Evolutionary conservation across 495 filamentous ascomycete species (phyloP), one percentile per base, ranked within the genome.

Genomic region (Hypoxylon intermedium): DNA sequence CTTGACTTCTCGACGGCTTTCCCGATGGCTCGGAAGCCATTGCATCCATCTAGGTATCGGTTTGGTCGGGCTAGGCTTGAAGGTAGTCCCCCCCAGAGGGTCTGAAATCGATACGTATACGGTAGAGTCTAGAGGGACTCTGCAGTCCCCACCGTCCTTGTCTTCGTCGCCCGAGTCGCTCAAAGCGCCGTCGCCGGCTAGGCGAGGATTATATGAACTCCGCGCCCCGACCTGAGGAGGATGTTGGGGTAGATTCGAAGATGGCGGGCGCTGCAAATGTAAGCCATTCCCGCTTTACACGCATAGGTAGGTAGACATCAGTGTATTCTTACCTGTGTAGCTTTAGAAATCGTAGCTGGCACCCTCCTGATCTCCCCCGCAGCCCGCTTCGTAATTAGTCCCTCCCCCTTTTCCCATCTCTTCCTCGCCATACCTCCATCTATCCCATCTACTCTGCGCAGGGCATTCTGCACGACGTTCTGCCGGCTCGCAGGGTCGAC

Each of bases 1-100:
- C 19, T 68, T 51, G 12, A 38, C 26, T 16, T 12, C 19, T 28
- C 30, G 38, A 38, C 15, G 20, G 19, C 37, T 36, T 5, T 43
- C 36, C 20, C 54, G 53, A 0, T 71, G 65, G 15, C 41, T 72
- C 5, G 72, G 69, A 18, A 74, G 67, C 41, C 74, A 59, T 26
- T 59, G 67, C 75, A 81, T 79, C 75, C 75, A 80, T 18, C 54
- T 58, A 5, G 78, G 77, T n/a, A 80, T 71, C 6, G 75, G 72
- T 50, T 80, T 82, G 9, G 75, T 75, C 38, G 71, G 70, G 12
- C 74, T 72, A 0, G 77, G 76, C 47, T 55, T 71, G 48, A 82
- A 82, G 6, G 72, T 51, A 23, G 72, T 68, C 24, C 65, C 49
- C 7, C 69, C 69, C 6, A 80, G 18, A 2, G 78, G 78, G 49